These are phyloP conservation scores for Sporothrix sp. DNA, from an alignment of 2,329 filamentous ascomycete genomes.

Conservation along the genomic window DNA sequence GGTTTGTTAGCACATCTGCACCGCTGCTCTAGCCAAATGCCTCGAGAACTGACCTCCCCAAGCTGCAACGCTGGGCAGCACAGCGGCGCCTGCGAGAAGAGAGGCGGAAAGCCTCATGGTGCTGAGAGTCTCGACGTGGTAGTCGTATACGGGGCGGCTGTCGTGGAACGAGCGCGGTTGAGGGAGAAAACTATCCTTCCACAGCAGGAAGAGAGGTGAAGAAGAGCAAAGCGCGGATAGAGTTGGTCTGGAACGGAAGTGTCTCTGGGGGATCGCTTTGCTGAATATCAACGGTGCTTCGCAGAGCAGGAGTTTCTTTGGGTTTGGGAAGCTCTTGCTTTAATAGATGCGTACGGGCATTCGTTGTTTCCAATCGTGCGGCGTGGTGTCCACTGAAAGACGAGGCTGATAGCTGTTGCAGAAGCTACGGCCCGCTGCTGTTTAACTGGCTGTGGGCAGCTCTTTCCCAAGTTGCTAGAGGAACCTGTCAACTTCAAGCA, in stretches of 20 bases:
- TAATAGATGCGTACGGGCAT: no score
- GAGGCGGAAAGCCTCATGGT: slow-evolving; percentile 17
- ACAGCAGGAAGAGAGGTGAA: neutral
- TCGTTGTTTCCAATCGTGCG: no score
- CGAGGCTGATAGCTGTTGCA: slow-evolving; percentile 2
- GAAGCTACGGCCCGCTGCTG: neutral
- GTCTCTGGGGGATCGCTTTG: no score
- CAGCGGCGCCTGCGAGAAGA: slow-evolving; percentile 23
- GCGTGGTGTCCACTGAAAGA: no score
- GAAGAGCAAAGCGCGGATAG: neutral
- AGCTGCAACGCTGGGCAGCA: slow-evolving; percentile 27
- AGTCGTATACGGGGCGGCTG: no score
- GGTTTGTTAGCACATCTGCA: neutral
- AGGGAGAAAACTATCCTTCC: neutral
- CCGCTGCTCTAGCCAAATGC: neutral
- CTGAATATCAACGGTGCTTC: no score
- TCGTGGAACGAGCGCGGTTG: no score
- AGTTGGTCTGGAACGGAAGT: no score
- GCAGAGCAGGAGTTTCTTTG: neutral
- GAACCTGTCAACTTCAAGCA: no score
- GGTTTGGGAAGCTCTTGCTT: neutral
- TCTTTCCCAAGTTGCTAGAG: slow-evolving; percentile 10
- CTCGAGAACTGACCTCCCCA: slow-evolving; percentile 32
- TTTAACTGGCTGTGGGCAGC: slow-evolving; percentile 2
- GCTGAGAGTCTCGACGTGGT: neutral